Evolutionary conservation across 1,284 basidiomycete species (phyloP), one percentile per base, ranked within the genome.

Genomic region (Cutaneotrichosporon sp.): DNA sequence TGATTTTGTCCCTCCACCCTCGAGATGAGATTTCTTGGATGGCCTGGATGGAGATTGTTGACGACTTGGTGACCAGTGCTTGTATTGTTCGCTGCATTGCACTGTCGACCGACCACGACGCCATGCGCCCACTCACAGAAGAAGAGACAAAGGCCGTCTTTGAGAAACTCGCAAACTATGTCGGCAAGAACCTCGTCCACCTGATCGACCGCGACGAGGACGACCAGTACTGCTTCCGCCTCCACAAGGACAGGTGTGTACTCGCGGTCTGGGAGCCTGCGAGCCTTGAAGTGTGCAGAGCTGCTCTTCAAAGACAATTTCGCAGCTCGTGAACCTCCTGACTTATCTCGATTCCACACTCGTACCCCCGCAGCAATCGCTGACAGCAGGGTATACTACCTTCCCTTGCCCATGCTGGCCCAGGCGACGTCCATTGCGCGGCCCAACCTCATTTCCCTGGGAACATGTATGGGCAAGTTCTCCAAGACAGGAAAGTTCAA

Each of bases 401-500:
- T 91, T 55, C 91, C 92, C 6, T 88, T 96, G 64, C 84, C 87
- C 0, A 88, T 90, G 16, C 94, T 98, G 85, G 87, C 89, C 54
- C 81, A 96, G 29, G 88, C 87, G 35, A 90, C 91, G 54, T 96
- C 90, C 2, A 84, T 98, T 46, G 90, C 92, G 19, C 83, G 93
- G 37, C 88, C 88, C 17, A 96, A 93, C 70, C 85, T 99, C 60
- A 81, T 97, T 73, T 90, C 87, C 51, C 79, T 98, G 17, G 96
- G 96, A 24, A 96, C 91, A 59, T 98, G 94, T 76, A 88, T 98
- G 59, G 96, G 96, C 65, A 97, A 97, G 74, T 99, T 98, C 77
- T 88, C 85, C 68, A 98, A 97, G 80, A 86, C 86, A 48, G 92
- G 92, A 55, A 98, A 97, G 75, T 98, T 99, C 81, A 92, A 93